Evolutionary conservation across 805 yeast species (phyloP).

Genomic region (Lachancea fermentati): DNA sequence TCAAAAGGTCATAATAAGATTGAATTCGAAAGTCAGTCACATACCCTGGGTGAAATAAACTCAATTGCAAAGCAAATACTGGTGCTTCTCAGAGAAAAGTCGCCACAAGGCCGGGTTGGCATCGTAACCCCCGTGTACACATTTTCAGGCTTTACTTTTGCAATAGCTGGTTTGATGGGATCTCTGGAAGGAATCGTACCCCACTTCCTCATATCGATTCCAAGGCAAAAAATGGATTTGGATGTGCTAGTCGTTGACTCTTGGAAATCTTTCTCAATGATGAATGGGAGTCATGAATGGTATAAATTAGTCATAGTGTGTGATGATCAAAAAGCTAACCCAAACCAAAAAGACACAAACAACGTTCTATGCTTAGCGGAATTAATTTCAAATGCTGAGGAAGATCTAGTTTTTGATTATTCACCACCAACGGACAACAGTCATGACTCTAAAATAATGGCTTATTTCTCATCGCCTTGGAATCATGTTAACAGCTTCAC

Average conservation of each 20-base stretch:
- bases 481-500: constrained; percentile 36
- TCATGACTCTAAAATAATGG: constrained; percentile 34
- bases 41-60: constrained; percentile 16
- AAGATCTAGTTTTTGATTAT: constrained; percentile 25
- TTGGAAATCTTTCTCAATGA: constrained; percentile 18
- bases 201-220: constrained; percentile 35
- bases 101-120: constrained; percentile 22
- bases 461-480: constrained; percentile 20
- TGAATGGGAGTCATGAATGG: constrained; percentile 26
- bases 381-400: constrained; percentile 12
- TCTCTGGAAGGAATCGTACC: constrained; percentile 32
- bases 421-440: constrained; percentile 28
- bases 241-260: constrained; percentile 32
- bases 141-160: constrained; percentile 34
- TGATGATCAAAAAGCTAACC: constrained; percentile 10
- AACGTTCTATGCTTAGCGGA: constrained; percentile 26
- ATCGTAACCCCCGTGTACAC: constrained; percentile 26
- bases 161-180: constrained; percentile 41
- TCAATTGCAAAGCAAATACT: constrained; percentile 21
- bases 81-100: constrained; percentile 9
- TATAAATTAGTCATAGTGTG: constrained; percentile 33
- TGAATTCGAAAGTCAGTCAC: constrained; percentile 19
- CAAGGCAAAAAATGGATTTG: constrained; percentile 23
- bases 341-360: constrained; percentile 4
- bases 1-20: constrained; percentile 15